Evolutionary conservation across 345 rosid species (phyloP).

Genomic region (Bruguiera sexangula): DNA sequence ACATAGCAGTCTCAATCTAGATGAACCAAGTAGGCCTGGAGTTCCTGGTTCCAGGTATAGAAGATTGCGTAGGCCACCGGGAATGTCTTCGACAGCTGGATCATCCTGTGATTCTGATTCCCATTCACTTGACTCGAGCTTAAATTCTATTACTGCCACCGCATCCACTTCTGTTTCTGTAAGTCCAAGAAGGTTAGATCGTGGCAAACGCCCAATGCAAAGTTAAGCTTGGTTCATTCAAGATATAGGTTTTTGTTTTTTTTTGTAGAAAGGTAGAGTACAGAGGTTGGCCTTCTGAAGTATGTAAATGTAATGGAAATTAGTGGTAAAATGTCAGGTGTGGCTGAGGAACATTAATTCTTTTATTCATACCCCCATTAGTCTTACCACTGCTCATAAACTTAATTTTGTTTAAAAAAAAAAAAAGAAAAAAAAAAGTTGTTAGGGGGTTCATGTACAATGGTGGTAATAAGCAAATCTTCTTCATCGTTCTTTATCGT

Average conservation of each 20-base stretch:
- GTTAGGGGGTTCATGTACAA: too few species aligned
- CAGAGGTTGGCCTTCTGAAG: neutral
- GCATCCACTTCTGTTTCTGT: constrained; percentile 35
- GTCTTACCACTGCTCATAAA: too few species aligned
- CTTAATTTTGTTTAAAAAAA: too few species aligned
- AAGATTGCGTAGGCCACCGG: constrained; percentile 47
- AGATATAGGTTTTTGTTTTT: neutral
- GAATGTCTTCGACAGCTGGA: constrained; percentile 36
- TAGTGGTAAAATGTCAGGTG: neutral
- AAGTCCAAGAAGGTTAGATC: constrained; percentile 14
- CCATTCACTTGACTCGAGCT: constrained; percentile 46
- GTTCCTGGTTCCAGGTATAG: constrained; percentile 62
- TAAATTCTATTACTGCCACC: constrained; percentile 32
- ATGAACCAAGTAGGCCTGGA: constrained; percentile 69
- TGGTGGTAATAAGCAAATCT: too few species aligned
- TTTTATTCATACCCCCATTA: too few species aligned
- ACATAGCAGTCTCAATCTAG: constrained; percentile 38
- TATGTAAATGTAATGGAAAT: neutral
- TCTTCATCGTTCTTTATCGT: too few species aligned
- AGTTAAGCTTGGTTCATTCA: constrained; percentile 2
- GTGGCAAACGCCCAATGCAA: constrained; percentile 23
- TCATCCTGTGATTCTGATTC: constrained; percentile 38
- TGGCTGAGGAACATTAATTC: too few species aligned
- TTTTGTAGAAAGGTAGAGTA: neutral
- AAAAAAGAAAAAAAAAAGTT: too few species aligned